Conservation (phyloP, 352 stramenopile species). For the Pythium rhizo-oryzae region DNA sequence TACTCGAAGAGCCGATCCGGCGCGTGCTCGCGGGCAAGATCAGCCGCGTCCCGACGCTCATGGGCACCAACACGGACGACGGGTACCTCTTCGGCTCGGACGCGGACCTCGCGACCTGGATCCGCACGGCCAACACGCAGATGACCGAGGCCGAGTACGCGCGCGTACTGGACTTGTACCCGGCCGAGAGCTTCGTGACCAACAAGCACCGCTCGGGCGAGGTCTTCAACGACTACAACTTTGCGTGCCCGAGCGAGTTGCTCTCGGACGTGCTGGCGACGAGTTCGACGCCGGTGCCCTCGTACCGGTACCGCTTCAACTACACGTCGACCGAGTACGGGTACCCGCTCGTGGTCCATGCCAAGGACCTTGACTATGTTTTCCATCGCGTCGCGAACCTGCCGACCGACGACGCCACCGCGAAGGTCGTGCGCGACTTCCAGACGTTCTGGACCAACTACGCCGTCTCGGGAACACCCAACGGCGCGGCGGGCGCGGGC, state of each 20-base stretch:
- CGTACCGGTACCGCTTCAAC: constrained; percentile 25
- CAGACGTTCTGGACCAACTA: constrained; percentile 16
- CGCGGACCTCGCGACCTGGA: too few relatives aligned
- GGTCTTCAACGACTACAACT: constrained; percentile 13
- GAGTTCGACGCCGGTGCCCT: neutral
- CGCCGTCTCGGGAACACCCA: neutral
- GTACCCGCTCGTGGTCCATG: constrained; percentile 3
- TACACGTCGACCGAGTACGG: constrained; percentile 2
- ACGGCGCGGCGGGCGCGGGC: neutral
- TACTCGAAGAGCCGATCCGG: constrained; percentile 8
- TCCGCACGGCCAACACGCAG: too few relatives aligned
- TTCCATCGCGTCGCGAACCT: constrained; percentile 8
- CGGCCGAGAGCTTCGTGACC: constrained; percentile 2
- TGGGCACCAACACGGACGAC: constrained; percentile 26
- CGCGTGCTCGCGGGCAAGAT: constrained; percentile 10
- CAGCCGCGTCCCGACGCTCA: constrained; percentile 17
- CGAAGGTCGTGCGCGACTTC: too few relatives aligned
- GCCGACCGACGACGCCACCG: too few relatives aligned
- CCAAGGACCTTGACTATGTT: constrained; percentile 11
- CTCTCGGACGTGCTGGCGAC: neutral
- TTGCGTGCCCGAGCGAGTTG: constrained; percentile 21
- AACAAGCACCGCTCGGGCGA: constrained; percentile 2
- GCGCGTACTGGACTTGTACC: constrained; percentile 3
- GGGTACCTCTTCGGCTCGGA: constrained; percentile 21
- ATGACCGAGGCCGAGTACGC: neutral